Evolutionary conservation across 169 alveolate species (phyloP), one percentile per base, ranked within the genome.

Genomic region (Plasmodium billcollinsi): DNA sequence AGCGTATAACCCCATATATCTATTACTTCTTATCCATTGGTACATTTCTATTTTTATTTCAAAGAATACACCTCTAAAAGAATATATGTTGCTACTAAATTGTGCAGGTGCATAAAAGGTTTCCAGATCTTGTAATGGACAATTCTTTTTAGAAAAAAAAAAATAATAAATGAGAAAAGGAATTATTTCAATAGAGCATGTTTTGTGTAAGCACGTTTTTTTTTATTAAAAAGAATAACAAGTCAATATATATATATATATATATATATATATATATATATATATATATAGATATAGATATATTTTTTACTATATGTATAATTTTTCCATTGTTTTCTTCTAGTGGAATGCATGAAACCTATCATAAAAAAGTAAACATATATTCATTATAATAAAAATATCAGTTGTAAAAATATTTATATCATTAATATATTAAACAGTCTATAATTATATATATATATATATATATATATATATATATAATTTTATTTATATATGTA

Each of bases 41-140:
- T 88, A 94, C 95, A 94, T 92, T 71, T 94, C 96, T 11, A 94
- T 95, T 70, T 88, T 88, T 15, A 93, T 92, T 74, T 94, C 96
- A 72, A 94, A 80, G 80, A 94, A 94, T 26, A 92, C 94, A 43
- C 96, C 96, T 61, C 75, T 72, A 88, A 90, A 90, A 14, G 96
- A 94, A 85, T 94, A 94, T 24, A 94, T 94, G 83, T 94, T 94
- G 65, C 94, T 92, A 49, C 94, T 90, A 59, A 94, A 94, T 94
- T 94, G 95, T 83, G 93, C 83, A 29, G 95, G 95, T 43, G 94
- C 90, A 71, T 94, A 94, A 88, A 91, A 88, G 20, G 88, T 75
- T 62, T 88, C 88, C 45, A 76, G 69, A 20, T 83, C 92, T 76
- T 92, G 95, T 78, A 94, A 58, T 58, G 78, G 88, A 65, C 96